Evolutionary conservation across 768 basidiomycete species (phyloP), one percentile per base, ranked within the genome.

Genomic region (Cystofilobasidium macerans): DNA sequence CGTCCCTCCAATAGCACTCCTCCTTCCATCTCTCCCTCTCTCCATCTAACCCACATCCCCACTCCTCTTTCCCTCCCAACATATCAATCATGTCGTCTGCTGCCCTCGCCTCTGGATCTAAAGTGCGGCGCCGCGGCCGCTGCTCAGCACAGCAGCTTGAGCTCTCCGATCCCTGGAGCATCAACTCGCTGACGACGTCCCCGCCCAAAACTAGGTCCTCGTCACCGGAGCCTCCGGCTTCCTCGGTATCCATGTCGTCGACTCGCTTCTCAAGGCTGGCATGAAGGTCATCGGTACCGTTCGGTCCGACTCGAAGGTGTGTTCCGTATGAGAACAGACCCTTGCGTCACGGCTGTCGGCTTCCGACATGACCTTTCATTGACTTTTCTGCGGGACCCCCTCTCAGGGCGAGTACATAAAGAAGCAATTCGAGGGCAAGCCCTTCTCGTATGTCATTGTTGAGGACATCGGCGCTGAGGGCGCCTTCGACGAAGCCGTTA

Each of bases 401-500:
- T 22, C 24, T 18, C 45, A 67, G 67, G 83, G 82, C 1, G 74
- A 80, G 1, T 81, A 82, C 70, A 76, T 89, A 64, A 75, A 77
- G 62, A 77, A 84, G 30, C 67, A 80, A 57, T 80, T 87, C 75
- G 77, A 79, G 20, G 71, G 76, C 0, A 80, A 80, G 82, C 68
- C 81, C 5, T 82, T 88, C 69, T 83, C 86, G 69, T 73, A 84
- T 47, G 81, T 82, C n/a, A 76, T 88, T 24, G 86, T 90, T 0
- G 80, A 82, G 54, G 88, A 92, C 71, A 86, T 90, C 69, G 78
- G 78, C 8, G 72, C 79, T 76, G 82, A 82, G 53, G 51, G 22
- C 12, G 86, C 85, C 0, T 92, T 89, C 69, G 87, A 90, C 72
- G 84, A 88, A 59, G 87, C 84, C 0, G 85, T 89, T 65, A 82